Conservation (phyloP, 1,284 basidiomycete species). For the Hymenochaete sp. region DNA sequence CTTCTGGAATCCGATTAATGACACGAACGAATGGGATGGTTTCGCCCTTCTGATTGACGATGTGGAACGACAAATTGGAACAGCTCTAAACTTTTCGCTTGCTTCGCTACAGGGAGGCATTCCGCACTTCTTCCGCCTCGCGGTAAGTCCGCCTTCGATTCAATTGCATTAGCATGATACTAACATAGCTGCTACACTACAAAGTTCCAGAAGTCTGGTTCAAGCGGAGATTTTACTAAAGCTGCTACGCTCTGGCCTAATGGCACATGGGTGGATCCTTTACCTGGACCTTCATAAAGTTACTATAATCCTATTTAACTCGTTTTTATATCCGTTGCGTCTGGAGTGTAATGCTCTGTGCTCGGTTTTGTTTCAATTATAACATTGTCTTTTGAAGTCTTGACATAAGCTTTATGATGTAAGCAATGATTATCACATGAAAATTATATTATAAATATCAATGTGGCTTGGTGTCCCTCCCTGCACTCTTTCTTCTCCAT, state of each 20-base stretch:
- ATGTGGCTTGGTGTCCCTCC: no score
- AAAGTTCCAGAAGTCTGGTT: constrained; percentile 47
- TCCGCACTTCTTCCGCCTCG: constrained; percentile 78
- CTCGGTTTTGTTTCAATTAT: no score
- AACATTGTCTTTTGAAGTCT: no score
- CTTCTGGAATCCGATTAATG: constrained; percentile 51
- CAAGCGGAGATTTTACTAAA: constrained; percentile 73
- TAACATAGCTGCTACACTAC: no score
- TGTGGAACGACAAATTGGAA: constrained; percentile 67
- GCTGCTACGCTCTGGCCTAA: constrained; percentile 72
- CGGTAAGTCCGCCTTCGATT: constrained; percentile 64
- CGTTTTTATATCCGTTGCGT: background rate
- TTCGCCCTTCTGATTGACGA: constrained; percentile 80
- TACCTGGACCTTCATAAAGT: constrained; percentile 54
- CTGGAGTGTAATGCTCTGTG: no score
- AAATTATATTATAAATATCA: no score
- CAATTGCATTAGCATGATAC: no score
- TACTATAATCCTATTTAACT: background rate
- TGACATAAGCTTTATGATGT: no score
- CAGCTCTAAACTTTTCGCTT: constrained; percentile 60
- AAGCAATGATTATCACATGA: no score
- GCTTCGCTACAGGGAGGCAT: constrained; percentile 49
- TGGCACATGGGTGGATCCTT: constrained; percentile 71
- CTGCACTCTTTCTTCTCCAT: no score
- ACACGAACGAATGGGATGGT: constrained; percentile 52